Evolutionary conservation across 371 early-diverging fungal species (phyloP).

Genomic region (Sporodiniella umbellata): DNA sequence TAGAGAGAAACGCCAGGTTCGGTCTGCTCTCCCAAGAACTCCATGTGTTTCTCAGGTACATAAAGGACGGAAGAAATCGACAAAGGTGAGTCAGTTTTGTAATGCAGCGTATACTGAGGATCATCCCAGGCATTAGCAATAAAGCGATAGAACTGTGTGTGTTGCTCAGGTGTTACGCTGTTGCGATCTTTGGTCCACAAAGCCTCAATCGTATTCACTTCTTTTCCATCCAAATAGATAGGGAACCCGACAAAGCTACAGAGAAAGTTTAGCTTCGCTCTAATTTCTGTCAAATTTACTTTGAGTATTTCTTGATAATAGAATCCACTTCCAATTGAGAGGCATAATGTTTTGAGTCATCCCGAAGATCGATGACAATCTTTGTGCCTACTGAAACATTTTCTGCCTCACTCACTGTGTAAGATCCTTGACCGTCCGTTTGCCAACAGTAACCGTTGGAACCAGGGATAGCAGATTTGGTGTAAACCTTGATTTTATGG

Average conservation of each 20-base stretch:
- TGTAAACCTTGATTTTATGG: slow-evolving; percentile 78
- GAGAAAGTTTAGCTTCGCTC: too few species aligned
- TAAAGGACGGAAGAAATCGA: slow-evolving; percentile 75
- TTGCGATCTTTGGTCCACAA: slow-evolving; percentile 89
- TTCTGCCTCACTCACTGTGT: slow-evolving; percentile 75
- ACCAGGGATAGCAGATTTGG: slow-evolving; percentile 68
- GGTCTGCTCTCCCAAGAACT: slow-evolving; percentile 60
- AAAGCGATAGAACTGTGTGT: slow-evolving; percentile 87
- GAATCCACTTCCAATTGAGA: slow-evolving; percentile 68
- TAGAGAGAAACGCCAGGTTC: slow-evolving; percentile 79
- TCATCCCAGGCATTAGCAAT: slow-evolving; percentile 73
- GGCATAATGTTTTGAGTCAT: slow-evolving; percentile 85
- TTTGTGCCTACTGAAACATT: slow-evolving; percentile 87
- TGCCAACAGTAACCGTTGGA: slow-evolving; percentile 83
- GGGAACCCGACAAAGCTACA: slow-evolving; percentile 91
- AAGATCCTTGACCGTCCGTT: slow-evolving; percentile 79
- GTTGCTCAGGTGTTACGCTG: slow-evolving; percentile 85
- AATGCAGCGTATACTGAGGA: slow-evolving; percentile 69
- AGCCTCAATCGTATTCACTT: slow-evolving; percentile 88
- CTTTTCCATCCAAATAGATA: slow-evolving; percentile 76
- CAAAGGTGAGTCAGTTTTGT: slow-evolving; percentile 78
- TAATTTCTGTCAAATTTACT: too few species aligned
- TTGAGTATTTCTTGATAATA: slow-evolving; percentile 93
- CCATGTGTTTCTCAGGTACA: slow-evolving; percentile 69
- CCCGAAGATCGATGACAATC: slow-evolving; percentile 90